phyloP scores from a whole-genome alignment of 2,329 filamentous ascomycete species.

The Pyrenophora graminea region DNA sequence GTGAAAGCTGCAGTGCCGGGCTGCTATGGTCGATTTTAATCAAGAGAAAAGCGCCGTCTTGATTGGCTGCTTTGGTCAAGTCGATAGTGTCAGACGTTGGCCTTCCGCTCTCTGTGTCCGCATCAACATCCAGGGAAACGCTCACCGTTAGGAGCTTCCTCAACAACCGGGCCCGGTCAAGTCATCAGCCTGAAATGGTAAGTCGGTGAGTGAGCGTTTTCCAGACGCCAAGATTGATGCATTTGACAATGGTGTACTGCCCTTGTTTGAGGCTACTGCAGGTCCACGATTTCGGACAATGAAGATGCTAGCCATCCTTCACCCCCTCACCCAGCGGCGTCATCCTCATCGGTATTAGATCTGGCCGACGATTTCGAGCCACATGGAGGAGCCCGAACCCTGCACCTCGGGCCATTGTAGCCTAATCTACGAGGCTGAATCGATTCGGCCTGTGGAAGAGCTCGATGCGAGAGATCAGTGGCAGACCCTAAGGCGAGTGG shows the following conservation, averaged over 20 bases:
- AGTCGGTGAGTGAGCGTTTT: no score
- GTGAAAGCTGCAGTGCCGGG: no score
- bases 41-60: background rate
- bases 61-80: background rate
- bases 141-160: no score
- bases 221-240: background rate
- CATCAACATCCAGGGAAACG: no score
- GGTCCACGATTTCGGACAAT: constrained; percentile 18
- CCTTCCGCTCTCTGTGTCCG: no score
- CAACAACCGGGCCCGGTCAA: no score
- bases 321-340: constrained; percentile 14
- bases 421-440: constrained; percentile 2
- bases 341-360: constrained; percentile 7
- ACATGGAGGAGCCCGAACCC: constrained; percentile 3
- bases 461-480: constrained; percentile 2
- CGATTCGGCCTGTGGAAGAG: background rate
- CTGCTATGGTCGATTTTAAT: no score
- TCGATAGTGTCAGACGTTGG: no score
- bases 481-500: background rate
- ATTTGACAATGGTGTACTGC: constrained; percentile 8
- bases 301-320: constrained; percentile 6
- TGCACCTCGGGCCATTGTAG: constrained; percentile 2
- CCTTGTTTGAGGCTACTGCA: constrained; percentile 30
- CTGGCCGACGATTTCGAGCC: constrained; percentile 2
- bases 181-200: no score